phyloP scores from a whole-genome alignment of 352 stramenopile species.

The Globisporangium uncinulatum region DNA sequence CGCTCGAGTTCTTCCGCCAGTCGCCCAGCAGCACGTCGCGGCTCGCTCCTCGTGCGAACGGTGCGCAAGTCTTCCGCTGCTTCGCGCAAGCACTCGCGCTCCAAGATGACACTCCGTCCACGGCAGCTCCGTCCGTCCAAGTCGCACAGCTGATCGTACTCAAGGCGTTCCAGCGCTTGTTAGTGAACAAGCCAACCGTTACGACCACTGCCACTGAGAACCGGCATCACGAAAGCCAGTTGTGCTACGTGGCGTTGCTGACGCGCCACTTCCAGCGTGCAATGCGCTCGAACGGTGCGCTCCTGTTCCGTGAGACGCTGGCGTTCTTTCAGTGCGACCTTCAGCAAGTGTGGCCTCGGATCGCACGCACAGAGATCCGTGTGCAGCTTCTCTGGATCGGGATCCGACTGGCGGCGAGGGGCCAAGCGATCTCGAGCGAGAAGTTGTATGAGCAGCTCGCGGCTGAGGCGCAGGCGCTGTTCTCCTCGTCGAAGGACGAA shows the following conservation, averaged over 20 bases:
- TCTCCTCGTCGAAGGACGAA: slow-evolving; percentile 11
- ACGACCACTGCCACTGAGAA: slow-evolving; percentile 11
- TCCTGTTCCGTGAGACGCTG: slow-evolving; percentile 52
- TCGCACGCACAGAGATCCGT: slow-evolving; percentile 37
- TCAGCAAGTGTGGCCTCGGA: slow-evolving; percentile 35
- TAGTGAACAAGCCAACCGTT: slow-evolving; percentile 28
- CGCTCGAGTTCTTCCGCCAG: slow-evolving; percentile 33
- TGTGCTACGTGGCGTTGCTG: slow-evolving; percentile 55
- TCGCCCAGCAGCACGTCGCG: slow-evolving; percentile 27
- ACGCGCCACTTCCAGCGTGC: slow-evolving; percentile 48
- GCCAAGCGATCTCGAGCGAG: slow-evolving; percentile 31
- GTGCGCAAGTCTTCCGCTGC: slow-evolving; percentile 36
- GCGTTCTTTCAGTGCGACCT: slow-evolving; percentile 58
- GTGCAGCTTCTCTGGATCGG: slow-evolving; percentile 58
- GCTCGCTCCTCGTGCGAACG: slow-evolving; percentile 29
- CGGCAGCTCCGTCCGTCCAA: slow-evolving; percentile 17
- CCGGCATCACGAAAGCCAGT: not conserved
- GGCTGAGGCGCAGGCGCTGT: slow-evolving; percentile 21
- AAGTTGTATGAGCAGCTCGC: slow-evolving; percentile 35
- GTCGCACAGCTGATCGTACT: slow-evolving; percentile 61
- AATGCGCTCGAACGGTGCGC: slow-evolving; percentile 15
- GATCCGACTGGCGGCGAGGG: slow-evolving; percentile 30
- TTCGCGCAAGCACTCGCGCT: slow-evolving; percentile 42
- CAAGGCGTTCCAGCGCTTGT: slow-evolving; percentile 44
- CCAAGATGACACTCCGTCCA: not conserved